phyloP scores from a whole-genome alignment of 1,139 yeast species.

The Ogataea hybrid region DNA sequence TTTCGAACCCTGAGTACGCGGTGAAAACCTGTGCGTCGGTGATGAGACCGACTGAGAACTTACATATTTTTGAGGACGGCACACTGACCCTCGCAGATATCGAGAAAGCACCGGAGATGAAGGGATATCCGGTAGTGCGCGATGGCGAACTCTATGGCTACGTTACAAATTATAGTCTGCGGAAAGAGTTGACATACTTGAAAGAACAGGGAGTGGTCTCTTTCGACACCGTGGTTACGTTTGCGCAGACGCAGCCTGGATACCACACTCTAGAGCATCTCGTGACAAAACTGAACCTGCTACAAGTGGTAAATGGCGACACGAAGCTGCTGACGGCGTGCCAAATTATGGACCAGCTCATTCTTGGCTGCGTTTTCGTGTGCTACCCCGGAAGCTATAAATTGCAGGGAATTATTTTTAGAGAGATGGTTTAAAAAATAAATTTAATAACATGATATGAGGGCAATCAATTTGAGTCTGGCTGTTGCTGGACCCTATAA shows the following conservation, averaged over 20 bases:
- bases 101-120: conserved; percentile 22
- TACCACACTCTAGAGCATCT: conserved; percentile 15
- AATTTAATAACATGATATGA: conserved; percentile 4
- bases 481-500: neutral
- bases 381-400: conserved; percentile 15
- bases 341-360: conserved; percentile 33
- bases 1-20: no score
- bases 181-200: conserved; percentile 27
- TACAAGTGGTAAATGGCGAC: conserved; percentile 23
- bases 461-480: conserved; percentile 1
- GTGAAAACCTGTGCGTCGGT: no score
- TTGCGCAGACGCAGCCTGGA: conserved; percentile 17
- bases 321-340: conserved; percentile 30
- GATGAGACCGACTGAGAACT: no score
- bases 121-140: conserved; percentile 42
- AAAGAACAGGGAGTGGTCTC: conserved; percentile 13
- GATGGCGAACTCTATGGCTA: conserved; percentile 38
- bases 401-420: conserved; percentile 30
- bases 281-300: conserved; percentile 13
- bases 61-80: no score
- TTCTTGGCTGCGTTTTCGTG: conserved; percentile 27
- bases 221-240: conserved; percentile 20
- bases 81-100: no score
- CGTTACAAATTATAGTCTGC: conserved; percentile 38
- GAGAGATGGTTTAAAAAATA: conserved; percentile 21